Base-by-base conservation (phyloP, 78 protist genomes). In the Salpingoeca rosetta region DNA sequence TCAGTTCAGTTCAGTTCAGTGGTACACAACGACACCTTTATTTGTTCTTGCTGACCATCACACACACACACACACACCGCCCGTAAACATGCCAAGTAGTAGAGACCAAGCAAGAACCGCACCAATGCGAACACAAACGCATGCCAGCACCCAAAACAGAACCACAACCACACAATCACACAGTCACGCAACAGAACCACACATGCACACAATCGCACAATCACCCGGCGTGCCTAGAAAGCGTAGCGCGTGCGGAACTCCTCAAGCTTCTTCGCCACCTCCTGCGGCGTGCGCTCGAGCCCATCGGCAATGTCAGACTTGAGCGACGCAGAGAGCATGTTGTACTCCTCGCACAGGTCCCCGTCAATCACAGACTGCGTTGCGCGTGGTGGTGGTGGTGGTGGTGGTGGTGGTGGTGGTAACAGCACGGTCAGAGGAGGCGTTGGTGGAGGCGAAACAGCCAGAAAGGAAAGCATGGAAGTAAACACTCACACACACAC, bases 281-380 rank as follows among this genome's bases (percentile, higher is more conserved):
- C 98, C 17, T 84, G 44, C 17, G 93, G 94, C 2, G 96, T 43
- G 38, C 96, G 78, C 51, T 94, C 92, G 7, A 96, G 82, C 72
- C 92, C 97, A 0, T 89, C 92, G 0, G 98, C 94, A 44, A 96
- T 93, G 17, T 81, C 3, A 36, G 45, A 28, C 82, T 93, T 94
- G 89, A 88, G 89, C 37, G 39, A 28, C 36, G 82, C 45, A 26
- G 87, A 83, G n/a, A 96, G 84, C 0, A 85, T 1, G 17, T 35
- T 51, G 72, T 81, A 96, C 84, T 84, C 89, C 87, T 94, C 96
- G 86, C 96, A 94, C 38, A 96, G 89, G 80, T 95, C 97, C 31
- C 98, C 98, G 88, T 96, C 98, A 11, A 95, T 84, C 11, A 92
- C 93, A 80, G 87, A 87, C 92, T 88, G 81, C 43, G n/a, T n/a